A percentile compares a stretch with the other conserved stretches of the same genome.
These are phyloP conservation scores for Cercospora berteroae DNA, from an alignment of 2,329 filamentous ascomycete species.

Conservation along the genomic window DNA sequence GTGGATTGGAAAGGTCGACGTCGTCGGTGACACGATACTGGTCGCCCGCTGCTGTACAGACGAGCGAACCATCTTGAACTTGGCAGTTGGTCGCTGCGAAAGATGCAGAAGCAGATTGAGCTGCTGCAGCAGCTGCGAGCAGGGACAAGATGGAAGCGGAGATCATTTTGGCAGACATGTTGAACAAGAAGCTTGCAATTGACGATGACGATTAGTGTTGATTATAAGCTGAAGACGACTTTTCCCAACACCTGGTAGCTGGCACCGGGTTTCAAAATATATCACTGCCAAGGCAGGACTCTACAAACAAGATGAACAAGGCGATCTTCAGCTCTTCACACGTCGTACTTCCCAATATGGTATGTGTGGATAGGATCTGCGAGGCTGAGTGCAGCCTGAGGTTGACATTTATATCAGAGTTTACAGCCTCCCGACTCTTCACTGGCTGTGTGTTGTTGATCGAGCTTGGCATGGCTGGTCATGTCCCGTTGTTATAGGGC, in stretches of 20 bases:
- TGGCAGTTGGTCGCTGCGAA: background rate
- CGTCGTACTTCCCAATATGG: background rate
- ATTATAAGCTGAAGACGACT: background rate
- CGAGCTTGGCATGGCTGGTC: background rate
- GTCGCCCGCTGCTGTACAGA: background rate
- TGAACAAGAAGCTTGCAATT: background rate
- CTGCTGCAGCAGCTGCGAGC: background rate
- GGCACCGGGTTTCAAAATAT: background rate
- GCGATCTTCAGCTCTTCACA: background rate
- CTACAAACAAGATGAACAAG: background rate
- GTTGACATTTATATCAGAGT: background rate
- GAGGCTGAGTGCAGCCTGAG: background rate
- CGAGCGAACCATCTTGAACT: background rate
- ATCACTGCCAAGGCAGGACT: background rate
- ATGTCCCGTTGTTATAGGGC: background rate
- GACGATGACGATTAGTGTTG: too few species aligned
- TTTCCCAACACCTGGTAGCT: background rate
- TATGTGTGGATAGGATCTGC: constrained; percentile 3
- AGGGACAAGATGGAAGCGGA: background rate
- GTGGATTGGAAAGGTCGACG: background rate
- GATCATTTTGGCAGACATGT: background rate
- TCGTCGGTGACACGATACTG: background rate
- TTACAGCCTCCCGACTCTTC: background rate
- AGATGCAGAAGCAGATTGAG: background rate
- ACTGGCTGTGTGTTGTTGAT: background rate